phyloP scores from a whole-genome alignment of 2,329 filamentous ascomycete species.

The Ascochyta rabiei region DNA sequence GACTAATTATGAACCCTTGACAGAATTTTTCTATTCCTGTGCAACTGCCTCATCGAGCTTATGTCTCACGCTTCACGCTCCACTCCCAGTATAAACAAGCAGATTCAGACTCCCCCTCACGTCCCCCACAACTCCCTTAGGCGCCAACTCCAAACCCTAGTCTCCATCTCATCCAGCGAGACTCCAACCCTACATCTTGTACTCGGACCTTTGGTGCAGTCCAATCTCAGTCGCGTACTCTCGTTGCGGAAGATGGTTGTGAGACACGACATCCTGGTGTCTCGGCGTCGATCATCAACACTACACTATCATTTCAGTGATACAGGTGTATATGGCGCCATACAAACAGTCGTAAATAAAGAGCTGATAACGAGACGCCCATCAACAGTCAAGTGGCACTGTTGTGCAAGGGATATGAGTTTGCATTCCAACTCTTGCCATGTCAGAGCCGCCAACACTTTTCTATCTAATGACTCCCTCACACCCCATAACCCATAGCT shows the following conservation, averaged over 20 bases:
- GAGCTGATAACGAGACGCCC: too few relatives aligned
- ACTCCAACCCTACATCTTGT: not conserved
- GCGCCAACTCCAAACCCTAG: not conserved
- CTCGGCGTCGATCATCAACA: conserved; percentile 4
- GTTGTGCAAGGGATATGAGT: too few relatives aligned
- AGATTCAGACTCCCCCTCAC: not conserved
- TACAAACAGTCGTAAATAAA: too few relatives aligned
- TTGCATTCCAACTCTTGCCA: too few relatives aligned
- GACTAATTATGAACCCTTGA: too few relatives aligned
- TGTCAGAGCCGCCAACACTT: too few relatives aligned
- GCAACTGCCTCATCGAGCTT: too few relatives aligned
- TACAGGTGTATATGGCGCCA: too few relatives aligned
- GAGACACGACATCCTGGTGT: not conserved
- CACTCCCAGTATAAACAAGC: conserved; percentile 4
- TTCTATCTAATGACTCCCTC: too few relatives aligned
- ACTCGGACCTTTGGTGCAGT: not conserved
- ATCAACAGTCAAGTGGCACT: too few relatives aligned
- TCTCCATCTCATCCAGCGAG: not conserved
- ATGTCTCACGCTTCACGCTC: not conserved
- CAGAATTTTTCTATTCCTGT: too few relatives aligned
- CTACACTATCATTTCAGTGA: not conserved
- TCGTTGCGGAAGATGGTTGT: conserved; percentile 3
- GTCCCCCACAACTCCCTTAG: conserved; percentile 1
- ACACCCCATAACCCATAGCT: too few relatives aligned
- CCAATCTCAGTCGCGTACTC: not conserved